Evolutionary conservation across 1,284 basidiomycete species (phyloP).

Genomic region (Bjerkandera adusta): DNA sequence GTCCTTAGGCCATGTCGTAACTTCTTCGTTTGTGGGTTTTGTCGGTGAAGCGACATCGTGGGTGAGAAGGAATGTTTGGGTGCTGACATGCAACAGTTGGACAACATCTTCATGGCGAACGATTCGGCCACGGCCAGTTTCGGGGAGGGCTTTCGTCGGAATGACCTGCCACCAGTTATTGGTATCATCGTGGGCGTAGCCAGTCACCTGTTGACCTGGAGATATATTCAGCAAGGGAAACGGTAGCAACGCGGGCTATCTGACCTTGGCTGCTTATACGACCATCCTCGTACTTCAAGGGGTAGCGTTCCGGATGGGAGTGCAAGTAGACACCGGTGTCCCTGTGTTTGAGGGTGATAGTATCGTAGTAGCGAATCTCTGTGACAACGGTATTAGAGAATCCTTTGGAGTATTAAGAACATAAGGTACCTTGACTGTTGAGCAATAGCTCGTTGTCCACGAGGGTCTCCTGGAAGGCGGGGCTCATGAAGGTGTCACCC

Average conservation of each 20-base stretch:
- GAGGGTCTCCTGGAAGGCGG: conserved; percentile 96
- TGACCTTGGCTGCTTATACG: conserved; percentile 91
- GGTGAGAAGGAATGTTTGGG: conserved; percentile 82
- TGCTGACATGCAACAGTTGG: conserved; percentile 87
- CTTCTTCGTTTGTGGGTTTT: conserved; percentile 98
- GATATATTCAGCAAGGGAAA: conserved; percentile 7
- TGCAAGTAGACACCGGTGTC: conserved; percentile 93
- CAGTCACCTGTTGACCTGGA: conserved; percentile 96
- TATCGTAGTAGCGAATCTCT: conserved; percentile 96
- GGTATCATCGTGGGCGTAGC: conserved; percentile 87
- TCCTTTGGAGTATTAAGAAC: neutral
- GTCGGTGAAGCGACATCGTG: conserved; percentile 98
- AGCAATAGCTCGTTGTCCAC: conserved; percentile 89
- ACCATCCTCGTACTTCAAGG: conserved; percentile 94
- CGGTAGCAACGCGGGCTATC: conserved; percentile 3
- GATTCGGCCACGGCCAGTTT: conserved; percentile 84
- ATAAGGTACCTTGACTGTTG: conserved; percentile 76
- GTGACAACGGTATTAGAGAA: conserved; percentile 12
- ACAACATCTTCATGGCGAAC: conserved; percentile 89
- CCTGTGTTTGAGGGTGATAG: conserved; percentile 86
- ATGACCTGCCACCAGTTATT: conserved; percentile 98
- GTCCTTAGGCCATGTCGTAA: conserved; percentile 85
- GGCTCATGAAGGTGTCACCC: conserved; percentile 97
- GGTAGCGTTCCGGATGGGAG: conserved; percentile 89
- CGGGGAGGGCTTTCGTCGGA: conserved; percentile 89